Conservation (phyloP, 345 rosid species). For the Citrus medica region DNA sequence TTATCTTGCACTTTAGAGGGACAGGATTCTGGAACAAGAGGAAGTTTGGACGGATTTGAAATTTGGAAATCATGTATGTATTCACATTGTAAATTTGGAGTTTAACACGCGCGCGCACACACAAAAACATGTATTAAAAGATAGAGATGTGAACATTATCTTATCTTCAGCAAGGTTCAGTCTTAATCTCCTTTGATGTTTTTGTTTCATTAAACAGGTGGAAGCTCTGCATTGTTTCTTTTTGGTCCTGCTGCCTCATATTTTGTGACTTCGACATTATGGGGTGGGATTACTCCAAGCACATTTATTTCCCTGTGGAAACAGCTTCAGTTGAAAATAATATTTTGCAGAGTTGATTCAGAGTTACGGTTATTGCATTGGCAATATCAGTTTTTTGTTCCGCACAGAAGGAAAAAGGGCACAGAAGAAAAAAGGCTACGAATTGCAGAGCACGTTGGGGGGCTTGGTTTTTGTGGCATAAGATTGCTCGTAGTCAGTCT, state of each 20-base stretch:
- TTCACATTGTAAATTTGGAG: too few species aligned
- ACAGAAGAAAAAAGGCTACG: background rate
- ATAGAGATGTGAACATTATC: too few species aligned
- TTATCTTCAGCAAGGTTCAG: background rate
- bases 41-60: too few species aligned
- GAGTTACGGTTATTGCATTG: background rate
- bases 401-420: background rate
- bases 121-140: too few species aligned
- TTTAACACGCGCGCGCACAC: too few species aligned
- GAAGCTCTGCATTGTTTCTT: background rate
- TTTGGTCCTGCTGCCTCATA: background rate
- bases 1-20: background rate
- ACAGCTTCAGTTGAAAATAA: background rate
- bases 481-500: background rate
- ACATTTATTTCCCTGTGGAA: background rate
- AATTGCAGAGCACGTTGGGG: background rate
- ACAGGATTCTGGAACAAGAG: too few species aligned
- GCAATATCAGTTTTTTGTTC: background rate
- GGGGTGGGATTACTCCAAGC: background rate
- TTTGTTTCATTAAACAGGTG: conserved; percentile 15
- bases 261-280: background rate
- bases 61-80: too few species aligned
- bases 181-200: background rate
- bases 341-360: background rate
- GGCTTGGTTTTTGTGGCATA: background rate